phyloP scores from a whole-genome alignment of 371 early-diverging fungal species.

The Mortierella sp. region DNA sequence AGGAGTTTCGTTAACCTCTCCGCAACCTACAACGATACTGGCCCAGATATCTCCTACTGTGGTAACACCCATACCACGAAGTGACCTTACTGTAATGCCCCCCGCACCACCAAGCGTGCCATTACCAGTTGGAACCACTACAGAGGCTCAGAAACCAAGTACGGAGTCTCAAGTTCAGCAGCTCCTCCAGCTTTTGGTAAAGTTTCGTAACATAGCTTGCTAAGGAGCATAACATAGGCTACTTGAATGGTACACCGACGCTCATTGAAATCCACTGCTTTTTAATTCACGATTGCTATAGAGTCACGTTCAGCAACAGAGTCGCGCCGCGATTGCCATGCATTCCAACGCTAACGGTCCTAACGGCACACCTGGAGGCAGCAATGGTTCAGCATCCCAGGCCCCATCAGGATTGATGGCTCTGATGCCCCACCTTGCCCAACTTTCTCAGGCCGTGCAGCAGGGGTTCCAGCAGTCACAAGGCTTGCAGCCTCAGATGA shows the following conservation, averaged over 20 bases:
- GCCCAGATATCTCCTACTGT: background rate
- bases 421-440: slow-evolving; percentile 28
- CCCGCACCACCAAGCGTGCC: background rate
- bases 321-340: slow-evolving; percentile 14
- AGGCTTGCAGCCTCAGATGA: background rate
- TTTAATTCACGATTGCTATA: background rate
- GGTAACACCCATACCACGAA: background rate
- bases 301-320: slow-evolving; percentile 39
- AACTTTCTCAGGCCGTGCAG: slow-evolving; percentile 34
- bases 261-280: no score
- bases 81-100: background rate
- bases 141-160: slow-evolving; percentile 13
- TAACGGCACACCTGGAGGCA: background rate
- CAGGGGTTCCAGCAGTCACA: slow-evolving; percentile 18
- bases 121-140: background rate
- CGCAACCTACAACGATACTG: background rate
- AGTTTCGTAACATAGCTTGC: background rate
- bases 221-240: no score
- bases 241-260: no score
- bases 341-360: slow-evolving; percentile 1
- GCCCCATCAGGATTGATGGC: slow-evolving; percentile 14
- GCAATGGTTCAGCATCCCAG: background rate
- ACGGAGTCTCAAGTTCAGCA: slow-evolving; percentile 40
- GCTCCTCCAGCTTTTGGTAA: slow-evolving; percentile 40
- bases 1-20: background rate